phyloP scores from a whole-genome alignment of 2,329 filamentous ascomycete genomes.

The Aspergillus melleus region DNA sequence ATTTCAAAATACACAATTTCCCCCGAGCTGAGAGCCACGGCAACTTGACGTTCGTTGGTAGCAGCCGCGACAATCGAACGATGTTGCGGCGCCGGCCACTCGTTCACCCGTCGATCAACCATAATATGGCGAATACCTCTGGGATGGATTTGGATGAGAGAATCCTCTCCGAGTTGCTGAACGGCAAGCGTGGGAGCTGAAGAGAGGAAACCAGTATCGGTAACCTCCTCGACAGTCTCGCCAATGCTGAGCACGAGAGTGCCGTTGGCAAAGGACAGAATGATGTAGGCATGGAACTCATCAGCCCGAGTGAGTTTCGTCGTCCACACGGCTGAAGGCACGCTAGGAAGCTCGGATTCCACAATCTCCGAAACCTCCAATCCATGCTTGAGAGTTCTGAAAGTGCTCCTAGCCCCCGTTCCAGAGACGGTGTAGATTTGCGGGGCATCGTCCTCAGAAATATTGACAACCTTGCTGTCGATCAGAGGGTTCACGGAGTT shows the following conservation, averaged over 20 bases:
- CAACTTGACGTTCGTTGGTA: slow-evolving; percentile 90
- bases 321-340: slow-evolving; percentile 93
- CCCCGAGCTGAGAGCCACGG: slow-evolving; percentile 88
- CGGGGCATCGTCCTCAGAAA: slow-evolving; percentile 88
- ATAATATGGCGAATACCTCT: slow-evolving; percentile 91
- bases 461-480: slow-evolving; percentile 87
- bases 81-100: slow-evolving; percentile 92
- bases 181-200: slow-evolving; percentile 87
- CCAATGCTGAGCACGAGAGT: slow-evolving; percentile 93
- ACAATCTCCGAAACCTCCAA: slow-evolving; percentile 92
- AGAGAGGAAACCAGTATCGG: slow-evolving; percentile 87
- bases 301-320: slow-evolving; percentile 81
- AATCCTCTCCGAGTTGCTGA: slow-evolving; percentile 90
- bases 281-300: slow-evolving; percentile 88
- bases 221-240: slow-evolving; percentile 94
- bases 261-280: slow-evolving; percentile 87
- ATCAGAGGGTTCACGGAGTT: slow-evolving; percentile 88
- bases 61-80: slow-evolving; percentile 92
- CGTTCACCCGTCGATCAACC: slow-evolving; percentile 73
- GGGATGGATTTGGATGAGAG: slow-evolving; percentile 92
- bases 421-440: slow-evolving; percentile 95
- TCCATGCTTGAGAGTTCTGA: slow-evolving; percentile 89
- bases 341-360: slow-evolving; percentile 84
- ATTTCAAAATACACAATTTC: slow-evolving; percentile 99
- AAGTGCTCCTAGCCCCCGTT: slow-evolving; percentile 82